Conservation (phyloP, 352 stramenopile genomes). For the Sclerospora graminicola region DNA sequence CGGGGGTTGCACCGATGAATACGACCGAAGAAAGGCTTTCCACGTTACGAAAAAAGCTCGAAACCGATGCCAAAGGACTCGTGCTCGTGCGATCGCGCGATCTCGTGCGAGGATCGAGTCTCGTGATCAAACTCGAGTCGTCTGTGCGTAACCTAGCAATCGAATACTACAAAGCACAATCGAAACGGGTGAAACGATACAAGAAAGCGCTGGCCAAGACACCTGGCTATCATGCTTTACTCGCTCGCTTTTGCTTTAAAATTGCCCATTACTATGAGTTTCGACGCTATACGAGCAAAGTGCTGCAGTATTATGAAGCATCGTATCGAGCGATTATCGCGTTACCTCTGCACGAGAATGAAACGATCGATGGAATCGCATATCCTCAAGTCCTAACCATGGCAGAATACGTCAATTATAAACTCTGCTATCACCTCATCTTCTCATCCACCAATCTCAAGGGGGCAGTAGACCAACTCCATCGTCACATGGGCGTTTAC, state of each 20-base stretch:
- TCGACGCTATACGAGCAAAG: constrained; percentile 74
- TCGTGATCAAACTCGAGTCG: constrained; percentile 67
- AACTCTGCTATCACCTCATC: constrained; percentile 82
- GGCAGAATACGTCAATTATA: constrained; percentile 83
- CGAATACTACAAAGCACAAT: constrained; percentile 85
- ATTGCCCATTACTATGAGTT: constrained; percentile 87
- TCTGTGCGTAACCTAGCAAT: constrained; percentile 63
- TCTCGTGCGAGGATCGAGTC: constrained; percentile 38
- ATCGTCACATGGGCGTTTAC: constrained; percentile 72
- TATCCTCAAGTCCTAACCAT: constrained; percentile 72
- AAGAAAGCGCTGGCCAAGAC: constrained; percentile 72
- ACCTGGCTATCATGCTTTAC: constrained; percentile 33
- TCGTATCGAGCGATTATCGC: constrained; percentile 59
- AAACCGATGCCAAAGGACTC: constrained; percentile 66
- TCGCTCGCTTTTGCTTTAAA: constrained; percentile 80
- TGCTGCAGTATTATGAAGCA: constrained; percentile 76
- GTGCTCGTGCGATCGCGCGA: constrained; percentile 59
- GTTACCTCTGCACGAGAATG: constrained; percentile 43
- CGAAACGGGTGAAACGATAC: constrained; percentile 83
- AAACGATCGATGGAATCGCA: constrained; percentile 24
- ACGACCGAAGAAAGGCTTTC: constrained; percentile 65
- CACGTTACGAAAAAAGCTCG: constrained; percentile 53
- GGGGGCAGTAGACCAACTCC: constrained; percentile 73
- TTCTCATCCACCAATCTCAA: constrained; percentile 82
- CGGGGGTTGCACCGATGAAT: constrained; percentile 39